Evolutionary conservation across 805 yeast genomes (phyloP), one percentile per base, ranked within the genome.

Genomic region (Scheffersomyces stipitis): DNA sequence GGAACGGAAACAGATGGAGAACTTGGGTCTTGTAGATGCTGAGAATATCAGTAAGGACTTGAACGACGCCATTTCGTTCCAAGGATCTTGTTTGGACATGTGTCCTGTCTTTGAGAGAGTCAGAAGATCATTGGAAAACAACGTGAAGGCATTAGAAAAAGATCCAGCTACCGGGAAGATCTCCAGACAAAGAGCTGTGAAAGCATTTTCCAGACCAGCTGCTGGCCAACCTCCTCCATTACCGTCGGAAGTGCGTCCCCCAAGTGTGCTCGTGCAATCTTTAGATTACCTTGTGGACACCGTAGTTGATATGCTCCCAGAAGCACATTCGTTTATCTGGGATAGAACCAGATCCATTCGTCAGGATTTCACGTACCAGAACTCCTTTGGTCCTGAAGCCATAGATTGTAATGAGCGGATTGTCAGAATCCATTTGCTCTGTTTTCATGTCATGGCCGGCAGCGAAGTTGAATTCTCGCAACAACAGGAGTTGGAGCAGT

Each of bases 161-260:
- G 88, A 83, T 42, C 76, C 81, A 2, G 41, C 41, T 1, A 64
- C 65, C 0, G 70, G 78, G 3, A 73, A 66, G 43, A 83, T 88
- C 4, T 72, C 86, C 0, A 58, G 76, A 18, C 52, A 53, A 0
- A 66, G 70, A 30, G 96, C 97, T 0, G 76, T 93, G 5, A 93
- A 93, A 61, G 95, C 96, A 1, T 93, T 93, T 56, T 85, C 95
- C 15, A 72, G 99, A 49, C 97, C 99, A 0, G 96, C 96, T 13
- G 97, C 98, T 0, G 99, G 98, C 5, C 96, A 93, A 49, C 96
- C 96, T 1, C 98, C 97, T 2, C 95, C 98, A 3, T 66, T 93
- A 40, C 99, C 99, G 0, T 88, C 97, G 1, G 99, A 93, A 58
- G 99, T 93, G 3, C 73, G 99, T 42, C 96, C 99, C 1, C 99